These are phyloP conservation scores for Hypoxylon sp. DNA, from an alignment of 2,329 filamentous ascomycete genomes.

Conservation along the genomic window DNA sequence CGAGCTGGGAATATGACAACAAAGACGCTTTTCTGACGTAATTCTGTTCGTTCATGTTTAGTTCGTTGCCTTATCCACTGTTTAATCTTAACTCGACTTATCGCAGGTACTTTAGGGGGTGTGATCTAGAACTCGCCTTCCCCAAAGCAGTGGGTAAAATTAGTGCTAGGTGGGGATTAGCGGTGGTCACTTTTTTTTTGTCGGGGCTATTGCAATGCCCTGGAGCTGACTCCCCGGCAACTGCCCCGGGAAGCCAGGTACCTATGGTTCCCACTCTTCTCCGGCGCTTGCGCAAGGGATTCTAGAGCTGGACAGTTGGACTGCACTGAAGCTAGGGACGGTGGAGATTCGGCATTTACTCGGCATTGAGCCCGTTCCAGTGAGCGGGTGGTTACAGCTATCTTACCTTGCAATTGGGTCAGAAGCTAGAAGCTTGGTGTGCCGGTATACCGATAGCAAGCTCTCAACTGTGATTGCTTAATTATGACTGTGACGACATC, in stretches of 20 bases:
- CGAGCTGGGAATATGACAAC: conserved; percentile 13
- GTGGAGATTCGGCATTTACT: conserved; percentile 36
- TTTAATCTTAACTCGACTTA: conserved; percentile 11
- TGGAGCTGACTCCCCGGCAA: conserved; percentile 22
- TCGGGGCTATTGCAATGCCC: conserved; percentile 24
- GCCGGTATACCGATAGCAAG: conserved; percentile 13
- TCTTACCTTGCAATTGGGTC: conserved; percentile 13
- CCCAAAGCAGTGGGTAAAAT: not conserved
- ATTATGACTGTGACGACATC: conserved; percentile 33
- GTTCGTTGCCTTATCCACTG: conserved; percentile 2
- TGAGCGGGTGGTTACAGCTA: conserved; percentile 4
- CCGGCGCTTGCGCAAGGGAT: conserved; percentile 22
- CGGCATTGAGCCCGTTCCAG: conserved; percentile 29
- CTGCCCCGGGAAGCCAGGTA: conserved; percentile 3
- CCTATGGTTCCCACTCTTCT: conserved; percentile 11
- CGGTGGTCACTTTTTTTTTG: conserved; percentile 13
- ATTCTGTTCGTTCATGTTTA: conserved; percentile 17
- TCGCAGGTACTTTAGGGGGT: conserved; percentile 9
- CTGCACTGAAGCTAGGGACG: conserved; percentile 25
- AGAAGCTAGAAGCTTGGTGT: conserved; percentile 16
- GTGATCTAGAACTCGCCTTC: not conserved
- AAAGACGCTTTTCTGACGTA: conserved; percentile 21
- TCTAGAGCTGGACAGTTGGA: conserved; percentile 15
- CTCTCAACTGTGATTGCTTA: conserved; percentile 25
- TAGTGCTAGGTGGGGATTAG: not conserved